Percentiles rank a stretch among this genome's conserved stretches.
phyloP scores from a whole-genome alignment of 768 basidiomycete genomes.

The Cubamyces lactineus region DNA sequence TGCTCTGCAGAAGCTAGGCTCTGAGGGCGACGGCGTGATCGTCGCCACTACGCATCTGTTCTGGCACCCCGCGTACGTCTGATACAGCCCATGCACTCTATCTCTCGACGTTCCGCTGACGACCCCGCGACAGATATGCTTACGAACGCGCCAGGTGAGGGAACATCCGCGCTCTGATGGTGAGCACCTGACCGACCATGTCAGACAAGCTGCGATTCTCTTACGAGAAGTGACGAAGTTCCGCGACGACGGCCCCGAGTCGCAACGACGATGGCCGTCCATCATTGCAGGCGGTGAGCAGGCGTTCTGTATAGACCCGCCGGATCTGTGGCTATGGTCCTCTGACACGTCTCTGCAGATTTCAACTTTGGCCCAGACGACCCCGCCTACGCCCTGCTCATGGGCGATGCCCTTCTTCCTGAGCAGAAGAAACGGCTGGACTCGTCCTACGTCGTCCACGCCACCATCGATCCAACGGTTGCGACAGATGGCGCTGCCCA shows the following conservation, averaged over 20 bases:
- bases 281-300: slow-evolving; percentile 80
- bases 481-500: slow-evolving; percentile 29
- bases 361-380: slow-evolving; percentile 90
- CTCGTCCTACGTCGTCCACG: slow-evolving; percentile 72
- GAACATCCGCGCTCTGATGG: neutral
- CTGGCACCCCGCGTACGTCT: slow-evolving; percentile 87
- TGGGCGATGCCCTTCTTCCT: slow-evolving; percentile 58
- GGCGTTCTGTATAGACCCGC: neutral
- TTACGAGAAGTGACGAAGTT: slow-evolving; percentile 65
- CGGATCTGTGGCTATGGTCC: neutral
- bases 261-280: slow-evolving; percentile 67
- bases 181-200: slow-evolving; percentile 4
- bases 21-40: slow-evolving; percentile 58
- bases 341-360: slow-evolving; percentile 51
- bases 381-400: slow-evolving; percentile 77
- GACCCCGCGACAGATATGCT: slow-evolving; percentile 50
- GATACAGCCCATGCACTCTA: neutral
- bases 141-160: slow-evolving; percentile 81
- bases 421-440: slow-evolving; percentile 56
- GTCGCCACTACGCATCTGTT: slow-evolving; percentile 92
- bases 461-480: slow-evolving; percentile 66
- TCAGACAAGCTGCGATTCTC: slow-evolving; percentile 78
- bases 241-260: slow-evolving; percentile 42
- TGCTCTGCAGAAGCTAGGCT: slow-evolving; percentile 54
- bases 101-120: neutral